Percentiles rank a stretch among this genome's conserved stretches.
phyloP scores from a whole-genome alignment of 208 protist species.

The Leishmania tropica region DNA sequence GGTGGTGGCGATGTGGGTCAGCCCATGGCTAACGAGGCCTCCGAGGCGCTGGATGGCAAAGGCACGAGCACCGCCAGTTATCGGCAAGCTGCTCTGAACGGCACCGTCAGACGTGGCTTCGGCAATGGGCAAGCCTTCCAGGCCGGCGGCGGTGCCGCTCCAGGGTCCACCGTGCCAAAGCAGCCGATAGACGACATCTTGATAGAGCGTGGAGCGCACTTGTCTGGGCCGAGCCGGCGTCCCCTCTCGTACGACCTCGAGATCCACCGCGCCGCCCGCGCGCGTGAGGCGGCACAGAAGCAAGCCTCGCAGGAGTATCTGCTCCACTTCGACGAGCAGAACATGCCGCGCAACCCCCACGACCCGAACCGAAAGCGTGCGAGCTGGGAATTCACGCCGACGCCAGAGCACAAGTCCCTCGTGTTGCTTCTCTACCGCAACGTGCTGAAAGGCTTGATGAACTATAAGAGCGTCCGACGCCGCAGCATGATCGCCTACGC shows the following conservation, averaged over 20 bases:
- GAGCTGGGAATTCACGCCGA: constrained; percentile 73
- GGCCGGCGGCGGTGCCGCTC: constrained; percentile 14
- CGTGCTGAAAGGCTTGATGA: constrained; percentile 77
- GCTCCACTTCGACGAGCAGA: constrained; percentile 41
- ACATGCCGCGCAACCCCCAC: constrained; percentile 61
- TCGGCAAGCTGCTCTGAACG: constrained; percentile 9
- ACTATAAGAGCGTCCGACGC: constrained; percentile 77
- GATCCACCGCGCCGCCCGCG: constrained; percentile 35
- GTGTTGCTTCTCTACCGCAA: constrained; percentile 85
- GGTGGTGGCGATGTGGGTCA: constrained; percentile 31
- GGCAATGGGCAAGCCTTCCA: not conserved
- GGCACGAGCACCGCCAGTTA: constrained; percentile 12
- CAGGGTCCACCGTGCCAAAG: constrained; percentile 35
- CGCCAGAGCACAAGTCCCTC: constrained; percentile 73
- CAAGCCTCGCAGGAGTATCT: constrained; percentile 24
- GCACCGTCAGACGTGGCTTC: constrained; percentile 4
- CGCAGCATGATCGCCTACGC: constrained; percentile 88
- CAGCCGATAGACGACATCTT: constrained; percentile 50
- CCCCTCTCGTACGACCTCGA: constrained; percentile 62
- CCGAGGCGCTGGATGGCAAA: constrained; percentile 26
- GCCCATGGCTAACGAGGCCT: constrained; percentile 30
- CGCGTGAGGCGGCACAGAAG: constrained; percentile 19
- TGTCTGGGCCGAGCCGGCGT: constrained; percentile 32
- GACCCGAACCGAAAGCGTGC: constrained; percentile 35
- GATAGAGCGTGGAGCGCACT: constrained; percentile 31